Evolutionary conservation across 192 early-diverging fungal species (phyloP).

Genomic region (Chytriomyces sp.): DNA sequence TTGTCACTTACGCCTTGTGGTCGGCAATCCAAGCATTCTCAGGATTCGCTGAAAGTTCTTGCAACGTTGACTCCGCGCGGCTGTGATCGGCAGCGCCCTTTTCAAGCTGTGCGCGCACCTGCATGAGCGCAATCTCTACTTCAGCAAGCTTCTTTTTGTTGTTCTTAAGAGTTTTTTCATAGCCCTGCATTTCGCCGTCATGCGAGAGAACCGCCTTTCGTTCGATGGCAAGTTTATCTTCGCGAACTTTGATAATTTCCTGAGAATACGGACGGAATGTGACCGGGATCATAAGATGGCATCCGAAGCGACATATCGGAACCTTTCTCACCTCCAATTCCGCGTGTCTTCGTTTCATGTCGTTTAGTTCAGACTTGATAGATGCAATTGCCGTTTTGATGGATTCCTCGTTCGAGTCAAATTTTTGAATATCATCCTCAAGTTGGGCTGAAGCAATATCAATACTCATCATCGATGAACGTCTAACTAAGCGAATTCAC

Average conservation of each 20-base stretch:
- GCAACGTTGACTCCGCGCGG: background rate
- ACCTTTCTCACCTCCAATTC: slow-evolving; percentile 27
- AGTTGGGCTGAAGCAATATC: slow-evolving; percentile 28
- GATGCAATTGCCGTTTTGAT: no score
- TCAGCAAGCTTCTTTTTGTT: slow-evolving; percentile 72
- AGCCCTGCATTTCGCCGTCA: slow-evolving; percentile 77
- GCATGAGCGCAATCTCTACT: slow-evolving; percentile 76
- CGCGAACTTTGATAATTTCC: background rate
- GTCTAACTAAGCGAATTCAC: no score
- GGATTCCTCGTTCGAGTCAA: background rate
- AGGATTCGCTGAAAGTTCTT: slow-evolving; percentile 3
- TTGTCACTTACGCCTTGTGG: slow-evolving; percentile 72
- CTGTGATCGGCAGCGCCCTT: background rate
- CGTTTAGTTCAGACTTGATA: slow-evolving; percentile 29
- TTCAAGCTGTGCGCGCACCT: slow-evolving; percentile 66
- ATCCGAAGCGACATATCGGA: background rate
- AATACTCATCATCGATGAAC: no score
- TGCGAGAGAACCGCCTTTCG: slow-evolving; percentile 11
- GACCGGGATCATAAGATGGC: background rate
- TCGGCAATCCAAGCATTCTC: slow-evolving; percentile 79
- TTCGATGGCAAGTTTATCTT: slow-evolving; percentile 10
- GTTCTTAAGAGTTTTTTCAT: slow-evolving; percentile 66
- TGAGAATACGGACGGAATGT: background rate
- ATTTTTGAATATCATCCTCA: background rate
- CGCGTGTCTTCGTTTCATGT: slow-evolving; percentile 47